Evolutionary conservation across 139 green algal species (phyloP).

Genomic region (Deuterostichococcus epilithicus): DNA sequence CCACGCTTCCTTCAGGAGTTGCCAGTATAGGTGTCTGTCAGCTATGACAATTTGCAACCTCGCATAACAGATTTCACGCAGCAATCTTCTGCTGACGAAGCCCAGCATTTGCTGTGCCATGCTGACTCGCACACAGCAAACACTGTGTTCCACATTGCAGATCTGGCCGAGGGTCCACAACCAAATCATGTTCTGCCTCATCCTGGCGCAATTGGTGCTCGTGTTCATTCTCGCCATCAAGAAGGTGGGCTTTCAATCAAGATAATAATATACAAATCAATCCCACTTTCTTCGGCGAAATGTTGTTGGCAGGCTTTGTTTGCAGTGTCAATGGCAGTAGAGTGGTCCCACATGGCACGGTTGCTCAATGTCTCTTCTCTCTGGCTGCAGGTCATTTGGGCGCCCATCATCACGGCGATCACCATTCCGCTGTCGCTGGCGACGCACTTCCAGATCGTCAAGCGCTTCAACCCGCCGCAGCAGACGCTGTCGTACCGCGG

Average conservation of each 20-base stretch:
- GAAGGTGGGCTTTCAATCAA: constrained; percentile 3
- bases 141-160: neutral
- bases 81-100: no score
- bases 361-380: neutral
- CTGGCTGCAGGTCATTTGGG: neutral
- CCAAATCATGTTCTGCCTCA: constrained; percentile 50
- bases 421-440: neutral
- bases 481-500: constrained; percentile 49
- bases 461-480: constrained; percentile 51
- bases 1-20: no score
- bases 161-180: constrained; percentile 37
- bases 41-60: no score
- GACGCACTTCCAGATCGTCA: neutral
- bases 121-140: neutral
- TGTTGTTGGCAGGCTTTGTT: no score
- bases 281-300: neutral
- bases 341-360: no score
- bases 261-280: neutral
- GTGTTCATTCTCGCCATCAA: constrained; percentile 55
- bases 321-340: no score
- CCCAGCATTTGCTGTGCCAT: no score
- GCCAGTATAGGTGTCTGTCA: accelerated
- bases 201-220: constrained; percentile 63
- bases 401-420: neutral
- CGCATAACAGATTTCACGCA: no score